Conservation (phyloP, 2,329 filamentous ascomycete genomes). For the Trichoderma brevicompactum region DNA sequence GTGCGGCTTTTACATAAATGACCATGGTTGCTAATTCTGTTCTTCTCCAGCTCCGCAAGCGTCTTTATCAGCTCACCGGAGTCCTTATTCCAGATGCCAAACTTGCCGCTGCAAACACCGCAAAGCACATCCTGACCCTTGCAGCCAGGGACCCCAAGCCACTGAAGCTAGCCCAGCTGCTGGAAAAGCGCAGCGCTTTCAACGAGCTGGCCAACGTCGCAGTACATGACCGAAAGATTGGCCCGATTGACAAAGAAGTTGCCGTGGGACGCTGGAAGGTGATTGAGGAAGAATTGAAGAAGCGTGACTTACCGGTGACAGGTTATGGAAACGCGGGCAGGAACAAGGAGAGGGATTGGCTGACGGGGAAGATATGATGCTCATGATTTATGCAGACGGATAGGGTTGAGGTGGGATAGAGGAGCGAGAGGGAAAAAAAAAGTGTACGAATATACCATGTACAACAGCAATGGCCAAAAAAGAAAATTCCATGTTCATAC, state of each 20-base stretch:
- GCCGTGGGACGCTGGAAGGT: conserved; percentile 78
- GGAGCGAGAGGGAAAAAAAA: background rate
- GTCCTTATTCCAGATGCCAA: conserved; percentile 72
- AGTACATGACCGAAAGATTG: conserved; percentile 67
- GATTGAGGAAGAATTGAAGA: conserved; percentile 70
- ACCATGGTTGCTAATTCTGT: background rate
- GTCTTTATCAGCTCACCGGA: conserved; percentile 80
- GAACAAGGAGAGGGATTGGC: conserved; percentile 51
- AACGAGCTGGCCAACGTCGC: conserved; percentile 68
- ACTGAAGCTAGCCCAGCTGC: conserved; percentile 65
- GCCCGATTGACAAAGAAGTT: conserved; percentile 72
- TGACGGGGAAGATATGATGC: conserved; percentile 43
- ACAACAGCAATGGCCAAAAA: conserved; percentile 19
- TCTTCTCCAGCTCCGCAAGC: conserved; percentile 72
- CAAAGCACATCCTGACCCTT: conserved; percentile 58
- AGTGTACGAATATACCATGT: conserved; percentile 24
- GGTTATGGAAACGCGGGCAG: conserved; percentile 49
- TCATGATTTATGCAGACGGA: conserved; percentile 1
- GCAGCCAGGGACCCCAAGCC: conserved; percentile 60
- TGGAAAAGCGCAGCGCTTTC: conserved; percentile 55
- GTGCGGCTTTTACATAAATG: background rate
- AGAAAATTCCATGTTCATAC: background rate
- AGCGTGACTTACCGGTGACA: conserved; percentile 63
- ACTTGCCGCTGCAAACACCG: conserved; percentile 60
- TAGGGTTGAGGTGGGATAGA: background rate